Conservation (phyloP, 2,329 filamentous ascomycete species). For the Plectosphaerella cucumerina region DNA sequence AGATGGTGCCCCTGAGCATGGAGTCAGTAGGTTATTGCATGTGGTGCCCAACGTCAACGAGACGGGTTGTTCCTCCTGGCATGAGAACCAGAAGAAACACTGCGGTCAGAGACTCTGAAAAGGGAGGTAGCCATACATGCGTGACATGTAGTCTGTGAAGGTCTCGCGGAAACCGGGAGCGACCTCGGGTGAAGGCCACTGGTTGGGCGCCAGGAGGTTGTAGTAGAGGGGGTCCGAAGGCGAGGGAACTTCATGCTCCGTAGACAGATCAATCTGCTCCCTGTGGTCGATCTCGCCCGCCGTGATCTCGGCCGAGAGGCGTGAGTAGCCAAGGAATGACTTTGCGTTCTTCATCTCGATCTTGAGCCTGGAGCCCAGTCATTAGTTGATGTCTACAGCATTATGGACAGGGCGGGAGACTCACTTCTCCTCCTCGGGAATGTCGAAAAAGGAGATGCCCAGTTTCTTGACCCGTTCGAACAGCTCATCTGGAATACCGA, state of each 20-base stretch:
- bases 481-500: constrained; percentile 64
- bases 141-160: constrained; percentile 71
- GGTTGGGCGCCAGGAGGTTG: constrained; percentile 72
- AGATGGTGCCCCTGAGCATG: constrained; percentile 64
- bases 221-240: constrained; percentile 64
- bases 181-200: constrained; percentile 66
- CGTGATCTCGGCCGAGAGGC: constrained; percentile 65
- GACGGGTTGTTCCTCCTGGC: too few species aligned
- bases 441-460: constrained; percentile 71
- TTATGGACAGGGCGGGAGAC: constrained; percentile 13
- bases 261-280: constrained; percentile 84
- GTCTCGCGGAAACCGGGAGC: constrained; percentile 65
- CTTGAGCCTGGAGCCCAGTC: constrained; percentile 40
- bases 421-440: constrained; percentile 72
- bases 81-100: too few species aligned
- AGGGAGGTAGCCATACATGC: too few species aligned
- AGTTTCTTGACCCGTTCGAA: constrained; percentile 62
- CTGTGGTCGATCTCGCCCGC: constrained; percentile 73
- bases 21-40: too few species aligned
- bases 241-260: constrained; percentile 64
- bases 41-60: too few species aligned
- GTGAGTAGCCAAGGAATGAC: constrained; percentile 68
- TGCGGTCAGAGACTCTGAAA: too few species aligned
- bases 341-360: constrained; percentile 72
- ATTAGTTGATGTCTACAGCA: constrained; percentile 6